Evolutionary conservation across 306 rosid species (phyloP).

Genomic region (Elaeagnus macrophylla): DNA sequence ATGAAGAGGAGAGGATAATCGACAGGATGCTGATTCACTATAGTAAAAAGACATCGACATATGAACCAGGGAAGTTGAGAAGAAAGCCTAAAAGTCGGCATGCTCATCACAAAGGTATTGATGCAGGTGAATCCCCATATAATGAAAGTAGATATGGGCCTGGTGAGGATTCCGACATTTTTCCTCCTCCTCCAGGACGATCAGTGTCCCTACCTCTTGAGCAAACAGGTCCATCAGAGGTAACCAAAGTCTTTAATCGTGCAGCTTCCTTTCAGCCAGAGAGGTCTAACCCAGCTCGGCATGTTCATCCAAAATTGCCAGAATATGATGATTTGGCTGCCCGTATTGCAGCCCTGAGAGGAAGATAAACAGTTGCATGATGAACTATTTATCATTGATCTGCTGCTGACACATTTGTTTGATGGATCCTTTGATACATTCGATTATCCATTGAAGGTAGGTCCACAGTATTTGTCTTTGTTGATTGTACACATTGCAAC

Average conservation of each 20-base stretch:
- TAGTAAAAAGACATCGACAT: conserved; percentile 56
- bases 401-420: too few relatives aligned
- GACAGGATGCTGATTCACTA: conserved; percentile 79
- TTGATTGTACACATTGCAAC: too few relatives aligned
- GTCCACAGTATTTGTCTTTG: too few relatives aligned
- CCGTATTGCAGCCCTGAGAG: conserved; percentile 67
- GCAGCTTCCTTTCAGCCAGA: conserved; percentile 72
- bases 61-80: conserved; percentile 47
- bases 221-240: conserved; percentile 33
- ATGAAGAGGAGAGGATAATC: conserved; percentile 79
- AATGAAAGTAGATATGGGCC: conserved; percentile 33
- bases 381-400: too few relatives aligned
- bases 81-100: conserved; percentile 57
- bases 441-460: too few relatives aligned
- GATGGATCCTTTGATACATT: too few relatives aligned
- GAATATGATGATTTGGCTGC: conserved; percentile 75
- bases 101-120: conserved; percentile 28
- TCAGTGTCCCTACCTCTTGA: conserved; percentile 61
- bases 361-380: conserved; percentile 26
- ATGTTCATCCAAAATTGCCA: conserved; percentile 82
- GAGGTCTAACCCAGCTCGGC: conserved; percentile 44
- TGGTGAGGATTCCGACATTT: conserved; percentile 26
- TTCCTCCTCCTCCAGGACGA: conserved; percentile 35
- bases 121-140: conserved; percentile 23
- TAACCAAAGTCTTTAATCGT: conserved; percentile 45